Evolutionary conservation across 176 grass and related monocot genomes (phyloP).

Genomic region (Oryza longistaminata): DNA sequence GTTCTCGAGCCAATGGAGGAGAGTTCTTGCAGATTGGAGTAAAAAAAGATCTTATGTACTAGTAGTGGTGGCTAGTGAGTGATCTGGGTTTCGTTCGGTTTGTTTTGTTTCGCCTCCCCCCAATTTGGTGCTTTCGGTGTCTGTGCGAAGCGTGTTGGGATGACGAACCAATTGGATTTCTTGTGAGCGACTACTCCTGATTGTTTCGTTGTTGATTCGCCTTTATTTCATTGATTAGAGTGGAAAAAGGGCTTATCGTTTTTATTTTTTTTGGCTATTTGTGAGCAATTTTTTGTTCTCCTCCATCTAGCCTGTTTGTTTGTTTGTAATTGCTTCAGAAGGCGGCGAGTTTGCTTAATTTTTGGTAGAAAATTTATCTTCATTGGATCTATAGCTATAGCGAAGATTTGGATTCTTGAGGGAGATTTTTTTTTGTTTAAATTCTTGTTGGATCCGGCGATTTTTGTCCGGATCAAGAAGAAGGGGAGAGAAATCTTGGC

Average conservation of each 20-base stretch:
- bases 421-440: neutral
- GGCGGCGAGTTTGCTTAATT: neutral
- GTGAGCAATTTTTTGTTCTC: constrained; percentile 18
- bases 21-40: neutral
- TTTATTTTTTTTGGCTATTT: neutral
- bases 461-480: neutral
- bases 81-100: neutral
- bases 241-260: neutral
- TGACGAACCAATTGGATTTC: neutral
- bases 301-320: constrained; percentile 7
- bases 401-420: neutral
- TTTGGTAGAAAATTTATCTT: constrained; percentile 3
- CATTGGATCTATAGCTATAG: constrained; percentile 33
- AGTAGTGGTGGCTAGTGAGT: neutral
- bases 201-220: constrained; percentile 4
- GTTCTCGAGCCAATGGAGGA: neutral
- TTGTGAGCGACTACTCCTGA: constrained; percentile 22
- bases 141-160: neutral
- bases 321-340: constrained; percentile 21
- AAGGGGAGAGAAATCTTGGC: neutral
- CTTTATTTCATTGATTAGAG: neutral
- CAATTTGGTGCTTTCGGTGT: constrained; percentile 16
- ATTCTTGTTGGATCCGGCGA: constrained; percentile 22
- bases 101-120: neutral
- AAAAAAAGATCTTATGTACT: neutral